Base-by-base conservation (phyloP, 768 basidiomycete species). In the Botryobasidium botryosum region DNA sequence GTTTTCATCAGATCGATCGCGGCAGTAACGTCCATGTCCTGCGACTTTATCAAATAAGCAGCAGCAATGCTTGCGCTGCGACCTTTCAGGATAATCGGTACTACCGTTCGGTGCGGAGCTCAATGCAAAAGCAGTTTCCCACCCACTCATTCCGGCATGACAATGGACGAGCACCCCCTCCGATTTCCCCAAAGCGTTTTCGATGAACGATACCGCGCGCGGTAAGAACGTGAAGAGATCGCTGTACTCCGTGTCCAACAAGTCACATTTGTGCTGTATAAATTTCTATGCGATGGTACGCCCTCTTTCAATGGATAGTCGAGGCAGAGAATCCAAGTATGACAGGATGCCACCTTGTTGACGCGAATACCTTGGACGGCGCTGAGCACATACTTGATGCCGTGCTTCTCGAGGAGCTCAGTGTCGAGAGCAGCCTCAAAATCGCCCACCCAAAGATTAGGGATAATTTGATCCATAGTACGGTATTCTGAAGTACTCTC, bases 121-220 rank as follows among this genome's bases (percentile, higher is more conserved):
- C n/a, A n/a, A n/a, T n/a, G n/a, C n/a, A n/a, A n/a, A n/a, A n/a
- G n/a, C n/a, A n/a, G n/a, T n/a, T n/a, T n/a, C 12, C n/a, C 7
- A 43, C 81, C 58, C 61, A 85, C 84, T 86, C 61, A 86, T 68
- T 23, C 90, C 90, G 18, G 84, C 86, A 44, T 84, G 79, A 57
- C 90, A 92, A 60, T 94, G 90, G 0, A 94, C 82, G n/a, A 92
- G 64, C 1, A 96, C 79, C 1, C 79, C 79, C 25, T 77, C 64
- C 0, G 71, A 75, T 54, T 79, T 81, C 57, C 76, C 70, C 2
- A 90, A 60, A 52, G 88, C 81, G 10, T 71, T 68, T 50, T 82
- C 69, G 36, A 94, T 88, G 63, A 88, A n/a, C n/a, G n/a, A n/a
- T n/a, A n/a, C n/a, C n/a, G n/a, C n/a, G n/a, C n/a, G n/a, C n/a